Base-by-base conservation (phyloP, 2,329 filamentous ascomycete genomes). In the Cladorrhinum sp. region DNA sequence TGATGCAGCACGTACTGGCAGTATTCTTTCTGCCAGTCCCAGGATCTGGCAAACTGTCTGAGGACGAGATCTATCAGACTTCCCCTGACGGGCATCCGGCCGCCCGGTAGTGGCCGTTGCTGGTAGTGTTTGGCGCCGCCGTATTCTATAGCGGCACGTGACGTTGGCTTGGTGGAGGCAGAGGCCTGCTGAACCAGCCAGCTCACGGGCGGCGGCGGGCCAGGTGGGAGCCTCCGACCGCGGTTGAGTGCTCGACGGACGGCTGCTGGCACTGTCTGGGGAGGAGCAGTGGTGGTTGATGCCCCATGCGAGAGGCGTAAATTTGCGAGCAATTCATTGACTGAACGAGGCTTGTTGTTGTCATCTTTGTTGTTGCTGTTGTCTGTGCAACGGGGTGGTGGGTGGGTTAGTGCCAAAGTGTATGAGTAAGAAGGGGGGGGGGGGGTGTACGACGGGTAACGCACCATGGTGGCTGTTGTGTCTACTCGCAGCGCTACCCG, bases 251-350 rank as follows among this genome's bases (percentile, higher is more conserved):
- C 41, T 5, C 16, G 41, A 18, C 83, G 81, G 67, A 88, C 79
- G 57, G 78, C 75, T 3, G 85, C 85, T 57, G 84, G 85, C 2
- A 88, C 77, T 61, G 81, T 85, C n/a, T 82, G 83, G 29, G 9
- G 5, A 7, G 41, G 18, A 5, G 41, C 3, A 12, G 32, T 36
- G 32, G 9, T n/a, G 29, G 29, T 32, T 13, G 29, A 32, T 6
- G 29, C 41, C 16, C n/a, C n/a, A 4, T 45, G 41, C 20, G 41
- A 45, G 41, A 45, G 81, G 68, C 85, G 83, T 66, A 86, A 70
- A 63, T 78, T 80, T 62, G 82, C 79, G 68, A 88, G 80, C 62
- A 86, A 75, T 64, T 87, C 81, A 70, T 88, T 88, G 69, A 88
- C 85, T 61, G 79, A 74, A 55, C 74, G 76, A 52, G 64, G 73